Evolutionary conservation across 2,329 filamentous ascomycete genomes (phyloP).

Genomic region (Hyphodiscus sp.): DNA sequence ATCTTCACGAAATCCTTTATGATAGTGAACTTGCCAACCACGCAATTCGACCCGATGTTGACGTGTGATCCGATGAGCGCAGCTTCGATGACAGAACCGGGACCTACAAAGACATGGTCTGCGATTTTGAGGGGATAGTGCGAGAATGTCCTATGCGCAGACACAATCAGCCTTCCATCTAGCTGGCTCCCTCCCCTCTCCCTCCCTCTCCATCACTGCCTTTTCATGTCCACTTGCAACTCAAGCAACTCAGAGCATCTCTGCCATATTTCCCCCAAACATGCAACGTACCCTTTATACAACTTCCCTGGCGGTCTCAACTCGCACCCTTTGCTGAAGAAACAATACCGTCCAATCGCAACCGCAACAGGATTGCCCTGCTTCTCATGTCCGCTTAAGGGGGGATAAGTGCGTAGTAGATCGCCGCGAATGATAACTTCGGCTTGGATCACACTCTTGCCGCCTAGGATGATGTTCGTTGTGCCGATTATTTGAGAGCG

Average conservation of each 20-base stretch:
- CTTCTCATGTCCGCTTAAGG: conserved; percentile 33
- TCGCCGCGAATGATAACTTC: conserved; percentile 93
- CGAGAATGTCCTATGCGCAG: conserved; percentile 48
- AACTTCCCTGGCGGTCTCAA: conserved; percentile 78
- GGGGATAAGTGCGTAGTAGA: conserved; percentile 54
- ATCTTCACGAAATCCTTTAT: conserved; percentile 91
- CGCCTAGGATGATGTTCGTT: conserved; percentile 95
- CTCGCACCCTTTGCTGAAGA: conserved; percentile 71
- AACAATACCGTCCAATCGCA: conserved; percentile 85
- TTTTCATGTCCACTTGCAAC: background rate
- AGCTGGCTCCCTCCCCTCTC: background rate
- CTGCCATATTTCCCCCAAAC: background rate
- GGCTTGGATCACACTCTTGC: conserved; percentile 91
- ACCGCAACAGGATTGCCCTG: conserved; percentile 50
- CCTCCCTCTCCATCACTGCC: background rate
- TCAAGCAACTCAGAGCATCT: background rate
- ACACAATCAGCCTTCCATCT: background rate
- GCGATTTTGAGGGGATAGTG: conserved; percentile 89
- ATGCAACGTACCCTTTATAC: conserved; percentile 56
- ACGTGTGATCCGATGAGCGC: conserved; percentile 81
- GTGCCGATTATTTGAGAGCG: conserved; percentile 88
- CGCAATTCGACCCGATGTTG: conserved; percentile 70
- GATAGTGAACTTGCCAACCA: conserved; percentile 80
- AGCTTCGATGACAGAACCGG: conserved; percentile 69
- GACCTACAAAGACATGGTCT: conserved; percentile 88